phyloP scores from a whole-genome alignment of 2,329 filamentous ascomycete genomes.

The Aspergillus sp. region DNA sequence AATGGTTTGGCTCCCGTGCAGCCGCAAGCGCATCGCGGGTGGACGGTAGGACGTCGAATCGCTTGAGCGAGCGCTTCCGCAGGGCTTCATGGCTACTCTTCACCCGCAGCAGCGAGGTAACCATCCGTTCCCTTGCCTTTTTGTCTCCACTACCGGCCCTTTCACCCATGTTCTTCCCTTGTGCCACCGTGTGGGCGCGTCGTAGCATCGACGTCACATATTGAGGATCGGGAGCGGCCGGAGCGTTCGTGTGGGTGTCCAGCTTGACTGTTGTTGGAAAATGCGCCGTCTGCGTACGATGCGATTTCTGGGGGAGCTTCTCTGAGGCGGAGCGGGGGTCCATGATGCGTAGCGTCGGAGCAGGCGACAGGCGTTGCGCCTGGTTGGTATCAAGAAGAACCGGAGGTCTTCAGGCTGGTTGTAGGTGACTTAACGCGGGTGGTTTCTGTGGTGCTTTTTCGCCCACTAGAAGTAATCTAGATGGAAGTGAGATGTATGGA shows the following conservation, averaged over 20 bases:
- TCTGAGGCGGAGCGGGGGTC: conserved; percentile 7
- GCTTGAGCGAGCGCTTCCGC: conserved; percentile 37
- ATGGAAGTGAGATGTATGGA: conserved; percentile 16
- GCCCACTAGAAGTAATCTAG: conserved; percentile 4
- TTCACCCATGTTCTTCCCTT: conserved; percentile 26
- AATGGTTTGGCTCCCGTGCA: conserved; percentile 66
- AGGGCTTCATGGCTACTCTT: conserved; percentile 55
- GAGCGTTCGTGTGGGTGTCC: conserved; percentile 14
- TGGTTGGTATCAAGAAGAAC: not conserved
- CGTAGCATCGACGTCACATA: conserved; percentile 28
- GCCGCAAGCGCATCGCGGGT: conserved; percentile 58
- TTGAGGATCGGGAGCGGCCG: conserved; percentile 14
- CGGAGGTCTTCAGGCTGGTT: too few relatives aligned
- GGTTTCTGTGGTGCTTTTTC: not conserved
- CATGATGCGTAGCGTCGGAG: conserved; percentile 7
- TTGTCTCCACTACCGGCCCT: conserved; percentile 29
- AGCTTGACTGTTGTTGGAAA: conserved; percentile 8
- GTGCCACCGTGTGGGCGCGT: conserved; percentile 39
- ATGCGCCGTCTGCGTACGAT: conserved; percentile 8
- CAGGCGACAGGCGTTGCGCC: not conserved
- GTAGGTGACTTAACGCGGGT: too few relatives aligned
- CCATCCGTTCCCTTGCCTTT: conserved; percentile 30
- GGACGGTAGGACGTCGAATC: conserved; percentile 49
- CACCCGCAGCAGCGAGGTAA: conserved; percentile 36
- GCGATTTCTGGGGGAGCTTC: conserved; percentile 9